Evolutionary conservation across 1,284 basidiomycete genomes (phyloP), one percentile per base, ranked within the genome.

Genomic region (Farysia itapuensis): DNA sequence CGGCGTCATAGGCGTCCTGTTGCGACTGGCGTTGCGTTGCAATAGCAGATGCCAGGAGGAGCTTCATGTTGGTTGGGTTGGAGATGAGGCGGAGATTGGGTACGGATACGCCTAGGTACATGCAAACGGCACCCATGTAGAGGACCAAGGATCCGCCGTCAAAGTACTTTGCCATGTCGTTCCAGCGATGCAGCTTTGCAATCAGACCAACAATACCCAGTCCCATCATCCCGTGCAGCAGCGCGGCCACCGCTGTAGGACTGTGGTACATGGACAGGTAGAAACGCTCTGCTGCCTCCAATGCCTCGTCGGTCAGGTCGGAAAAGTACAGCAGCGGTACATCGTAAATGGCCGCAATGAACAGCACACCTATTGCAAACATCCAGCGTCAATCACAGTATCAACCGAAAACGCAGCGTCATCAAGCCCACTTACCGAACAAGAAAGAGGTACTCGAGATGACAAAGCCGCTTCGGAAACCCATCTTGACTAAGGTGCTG

Each of bases 101-200:
- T 6, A 74, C 48, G 4, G 47, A 28, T 15, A 75, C 70, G 11
- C 52, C 61, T 11, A 64, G 49, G 28, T 76, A 76, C 71, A 76
- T 75, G 52, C 57, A 53, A 28, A 75, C 18, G 4, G 66, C 47
- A n/a, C 59, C 71, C 37, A 75, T 54, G 45, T 68, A 70, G 25
- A 74, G 54, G 20, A 48, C 68, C 14, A 76, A 44, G 29, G 66
- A 68, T 13, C 64, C 57, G 11, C 70, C 60, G 42, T 74, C 74
- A 50, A 74, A 76, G 56, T 74, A 76, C 51, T 69, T 74, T 33
- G 73, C 74, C 35, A 63, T 59, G 33, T 75, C 72, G 36, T 45
- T 66, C 74, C 74, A 76, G 12, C 68, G 54, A 32, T 75, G 71
- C 18, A 76, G 50, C 46, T 76, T 76, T 21, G 71, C 63, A 7